Evolutionary conservation across 1,139 yeast genomes (phyloP).

Genomic region (Sugiyamaella castrensis): DNA sequence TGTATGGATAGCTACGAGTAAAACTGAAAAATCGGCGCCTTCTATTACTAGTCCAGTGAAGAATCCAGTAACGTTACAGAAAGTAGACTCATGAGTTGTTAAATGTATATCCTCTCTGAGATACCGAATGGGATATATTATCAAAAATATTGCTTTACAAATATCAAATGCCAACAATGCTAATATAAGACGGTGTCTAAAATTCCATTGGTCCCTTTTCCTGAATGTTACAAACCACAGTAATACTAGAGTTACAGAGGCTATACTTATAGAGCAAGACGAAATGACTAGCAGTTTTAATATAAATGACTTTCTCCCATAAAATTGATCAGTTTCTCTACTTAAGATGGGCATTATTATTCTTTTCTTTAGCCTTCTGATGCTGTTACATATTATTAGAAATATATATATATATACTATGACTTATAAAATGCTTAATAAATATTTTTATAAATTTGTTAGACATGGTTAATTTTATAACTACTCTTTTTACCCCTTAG

Average conservation of each 20-base stretch:
- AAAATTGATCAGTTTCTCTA: constrained; percentile 18
- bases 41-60: constrained; percentile 60
- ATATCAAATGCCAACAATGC: constrained; percentile 68
- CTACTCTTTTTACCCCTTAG: too few relatives aligned
- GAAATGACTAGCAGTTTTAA: constrained; percentile 52
- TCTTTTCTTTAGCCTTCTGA: too few relatives aligned
- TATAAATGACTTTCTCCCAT: constrained; percentile 18
- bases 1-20: constrained; percentile 78
- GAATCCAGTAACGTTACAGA: constrained; percentile 71
- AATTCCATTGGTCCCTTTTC: constrained; percentile 58
- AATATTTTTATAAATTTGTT: too few relatives aligned
- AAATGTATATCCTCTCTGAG: constrained; percentile 23
- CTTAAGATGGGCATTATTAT: too few relatives aligned
- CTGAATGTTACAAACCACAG: constrained; percentile 53
- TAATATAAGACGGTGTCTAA: constrained; percentile 67
- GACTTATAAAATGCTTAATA: too few relatives aligned
- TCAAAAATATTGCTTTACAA: constrained; percentile 60
- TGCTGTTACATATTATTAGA: too few relatives aligned
- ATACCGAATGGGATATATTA: constrained; percentile 65
- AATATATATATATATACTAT: too few relatives aligned
- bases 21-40: constrained; percentile 60
- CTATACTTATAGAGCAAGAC: constrained; percentile 56
- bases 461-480: too few relatives aligned
- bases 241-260: constrained; percentile 52
- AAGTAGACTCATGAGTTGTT: constrained; percentile 26